These are phyloP conservation scores for Fraxinus americana DNA, from an alignment of 257 asterid species.

Conservation along the genomic window DNA sequence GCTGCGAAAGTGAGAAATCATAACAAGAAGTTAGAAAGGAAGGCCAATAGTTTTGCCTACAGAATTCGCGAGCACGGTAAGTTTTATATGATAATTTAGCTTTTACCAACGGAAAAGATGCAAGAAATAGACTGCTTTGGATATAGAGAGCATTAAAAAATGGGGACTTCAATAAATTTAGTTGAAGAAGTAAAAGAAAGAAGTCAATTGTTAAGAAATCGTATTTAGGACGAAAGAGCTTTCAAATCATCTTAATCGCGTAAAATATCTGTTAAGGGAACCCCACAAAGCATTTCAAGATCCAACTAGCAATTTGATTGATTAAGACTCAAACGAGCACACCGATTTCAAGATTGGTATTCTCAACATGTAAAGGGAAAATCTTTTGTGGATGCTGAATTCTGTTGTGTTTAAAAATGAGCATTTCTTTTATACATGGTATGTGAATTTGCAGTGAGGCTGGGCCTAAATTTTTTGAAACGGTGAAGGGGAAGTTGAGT, in stretches of 20 bases:
- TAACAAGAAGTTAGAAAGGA: constrained; percentile 29
- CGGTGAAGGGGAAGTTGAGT: constrained; percentile 82
- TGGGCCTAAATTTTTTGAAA: constrained; percentile 74
- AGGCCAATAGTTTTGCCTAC: constrained; percentile 33
- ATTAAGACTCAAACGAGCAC: too few relatives aligned
- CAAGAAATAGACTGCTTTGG: background rate
- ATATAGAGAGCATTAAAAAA: too few relatives aligned
- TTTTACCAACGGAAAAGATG: background rate
- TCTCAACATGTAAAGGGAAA: too few relatives aligned
- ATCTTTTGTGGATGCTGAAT: background rate
- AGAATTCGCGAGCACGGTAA: constrained; percentile 51
- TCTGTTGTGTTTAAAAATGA: background rate
- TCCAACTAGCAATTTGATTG: too few relatives aligned
- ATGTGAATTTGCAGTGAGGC: constrained; percentile 40
- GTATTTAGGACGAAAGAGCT: background rate
- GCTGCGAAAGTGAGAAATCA: constrained; percentile 3
- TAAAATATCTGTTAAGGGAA: too few relatives aligned
- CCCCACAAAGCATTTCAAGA: too few relatives aligned
- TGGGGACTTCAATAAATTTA: background rate
- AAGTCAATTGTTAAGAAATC: too few relatives aligned
- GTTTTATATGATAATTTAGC: background rate
- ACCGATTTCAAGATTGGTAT: too few relatives aligned
- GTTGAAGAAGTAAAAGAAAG: too few relatives aligned
- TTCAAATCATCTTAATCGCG: background rate
- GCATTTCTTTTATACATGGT: background rate